Conservation (phyloP, 441 rosid species). For the Populus tomentosa region DNA sequence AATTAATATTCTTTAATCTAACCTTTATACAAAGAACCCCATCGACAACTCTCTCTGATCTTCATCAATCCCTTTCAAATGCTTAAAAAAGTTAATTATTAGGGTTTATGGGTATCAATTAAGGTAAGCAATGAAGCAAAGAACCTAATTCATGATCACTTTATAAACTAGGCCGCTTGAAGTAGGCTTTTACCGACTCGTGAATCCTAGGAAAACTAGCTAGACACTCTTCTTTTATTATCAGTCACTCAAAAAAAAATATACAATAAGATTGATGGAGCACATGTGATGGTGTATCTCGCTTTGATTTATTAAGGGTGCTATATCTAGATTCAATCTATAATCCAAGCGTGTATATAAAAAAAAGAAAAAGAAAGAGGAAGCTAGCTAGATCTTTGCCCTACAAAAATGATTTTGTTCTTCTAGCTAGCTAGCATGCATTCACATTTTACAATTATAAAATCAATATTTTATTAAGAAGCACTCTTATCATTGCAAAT, state of each 20-base stretch:
- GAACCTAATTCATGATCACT: background rate
- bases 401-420: conserved; percentile 33
- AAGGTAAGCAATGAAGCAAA: conserved; percentile 13
- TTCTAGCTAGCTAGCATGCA: conserved; percentile 20
- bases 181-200: conserved; percentile 21
- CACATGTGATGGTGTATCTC: conserved; percentile 36
- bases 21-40: conserved; percentile 7
- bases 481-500: conserved; percentile 12
- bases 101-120: background rate
- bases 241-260: background rate
- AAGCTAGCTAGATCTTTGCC: conserved; percentile 21
- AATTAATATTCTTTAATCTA: conserved; percentile 2
- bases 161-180: conserved; percentile 17
- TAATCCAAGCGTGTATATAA: background rate
- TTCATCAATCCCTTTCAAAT: background rate
- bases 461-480: conserved; percentile 7
- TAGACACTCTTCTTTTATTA: conserved; percentile 12
- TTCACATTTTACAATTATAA: background rate
- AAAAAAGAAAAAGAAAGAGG: conserved; percentile 1
- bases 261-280: conserved; percentile 13
- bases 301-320: conserved; percentile 10
- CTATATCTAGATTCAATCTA: background rate
- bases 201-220: conserved; percentile 21
- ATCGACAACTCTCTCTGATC: background rate
- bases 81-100: background rate